Base-by-base conservation (phyloP, 2,329 filamentous ascomycete species). In the Beauveria scarabaeidicola region DNA sequence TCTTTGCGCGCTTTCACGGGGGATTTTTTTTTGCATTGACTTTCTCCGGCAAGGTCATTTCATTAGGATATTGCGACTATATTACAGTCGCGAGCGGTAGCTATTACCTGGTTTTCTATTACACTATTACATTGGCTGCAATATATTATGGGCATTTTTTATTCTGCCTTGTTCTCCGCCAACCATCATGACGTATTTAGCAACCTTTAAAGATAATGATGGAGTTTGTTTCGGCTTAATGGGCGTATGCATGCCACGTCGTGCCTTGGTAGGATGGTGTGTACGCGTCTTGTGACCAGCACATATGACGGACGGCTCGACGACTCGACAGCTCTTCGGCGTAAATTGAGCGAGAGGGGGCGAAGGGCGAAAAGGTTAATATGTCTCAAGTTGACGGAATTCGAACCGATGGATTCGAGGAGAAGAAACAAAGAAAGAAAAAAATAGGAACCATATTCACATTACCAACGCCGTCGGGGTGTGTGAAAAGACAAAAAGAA, bases 401-500 rank as follows among this genome's bases (percentile, higher is more conserved):
- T 13, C 10, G 1, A 32, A 32, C 5, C 29, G 29, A 32, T 32
- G 3, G 29, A 11, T 36, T 36, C 13, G 10, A 15, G 13, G 5
- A 15, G 11, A 6, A 36, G 13, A 36, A 15, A 5, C 3, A 11
- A 32, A 11, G 29, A 13, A 5, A 32, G 9, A 29, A 11, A 32
- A 36, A 36, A 6, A 32, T 1, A 3, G 4, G 5, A 36, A 36
- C 32, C 2, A 6, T 15, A 15, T 36, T 36, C 13, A 36, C 5
- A 36, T 5, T 6, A 15, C 32, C 4, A 11, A 6, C 32, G 32
- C 32, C 11, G 5, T 32, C 10, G 29, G 1, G 5, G 32, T 15
- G 32, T 36, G 32, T 6, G 5, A 62, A 60, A 63, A 57, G 36
- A 43, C 56, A 61, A 61, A 63, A 64, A 61, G 60, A 64, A 64